Percentiles rank a stretch among this genome's conserved stretches.
These are phyloP conservation scores for Arctium lappa DNA, from an alignment of 129 eudicot species.

Conservation along the genomic window DNA sequence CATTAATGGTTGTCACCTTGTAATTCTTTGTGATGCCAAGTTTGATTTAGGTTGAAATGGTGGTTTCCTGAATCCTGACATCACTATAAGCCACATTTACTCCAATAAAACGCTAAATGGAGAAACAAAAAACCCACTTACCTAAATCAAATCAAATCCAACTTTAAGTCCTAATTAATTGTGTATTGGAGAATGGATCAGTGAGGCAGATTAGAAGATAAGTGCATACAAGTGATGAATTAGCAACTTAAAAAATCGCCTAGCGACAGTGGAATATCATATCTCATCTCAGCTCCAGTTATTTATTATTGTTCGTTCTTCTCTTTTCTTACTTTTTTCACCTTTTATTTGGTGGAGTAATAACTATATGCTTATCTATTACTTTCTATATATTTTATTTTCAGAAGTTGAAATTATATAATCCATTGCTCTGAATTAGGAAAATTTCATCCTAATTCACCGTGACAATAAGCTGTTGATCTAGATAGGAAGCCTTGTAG, in stretches of 20 bases:
- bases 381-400: neutral
- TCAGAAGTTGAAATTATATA: neutral
- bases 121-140: neutral
- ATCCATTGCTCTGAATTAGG: neutral
- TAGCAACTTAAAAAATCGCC: too few species aligned
- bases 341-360: neutral
- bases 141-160: neutral
- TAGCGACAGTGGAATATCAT: too few species aligned
- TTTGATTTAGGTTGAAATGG: neutral
- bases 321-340: neutral
- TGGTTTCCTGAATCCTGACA: neutral
- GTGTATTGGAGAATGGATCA: too few species aligned
- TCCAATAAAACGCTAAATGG: neutral
- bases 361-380: neutral
- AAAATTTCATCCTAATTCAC: neutral
- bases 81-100: neutral
- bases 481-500: neutral
- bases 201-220: too few species aligned
- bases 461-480: neutral
- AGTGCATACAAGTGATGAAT: too few species aligned
- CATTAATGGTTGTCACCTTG: too few species aligned
- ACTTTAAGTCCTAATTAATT: neutral
- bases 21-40: neutral
- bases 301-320: neutral
- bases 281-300: neutral